Percentiles rank a stretch among this genome's conserved stretches.
Evolutionary conservation across 176 grass and related monocot species (phyloP).

Genomic region (Hordeum marinum): DNA sequence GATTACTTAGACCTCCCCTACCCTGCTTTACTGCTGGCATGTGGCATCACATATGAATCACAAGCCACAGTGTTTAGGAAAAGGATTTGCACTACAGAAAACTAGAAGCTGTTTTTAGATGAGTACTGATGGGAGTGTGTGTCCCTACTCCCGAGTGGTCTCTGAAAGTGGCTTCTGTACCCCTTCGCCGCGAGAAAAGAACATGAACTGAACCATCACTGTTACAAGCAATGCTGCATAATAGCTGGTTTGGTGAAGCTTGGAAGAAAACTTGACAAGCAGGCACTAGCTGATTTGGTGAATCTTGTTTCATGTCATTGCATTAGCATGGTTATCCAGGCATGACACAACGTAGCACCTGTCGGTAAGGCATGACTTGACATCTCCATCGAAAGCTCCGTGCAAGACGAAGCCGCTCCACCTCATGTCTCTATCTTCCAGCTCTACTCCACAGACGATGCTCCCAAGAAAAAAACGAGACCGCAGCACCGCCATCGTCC

Average conservation of each 20-base stretch:
- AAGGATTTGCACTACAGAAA: not conserved
- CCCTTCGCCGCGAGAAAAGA: conserved; percentile 2
- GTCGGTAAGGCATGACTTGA: no score
- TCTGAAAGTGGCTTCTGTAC: conserved; percentile 36
- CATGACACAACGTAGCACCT: no score
- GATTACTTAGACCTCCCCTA: no score
- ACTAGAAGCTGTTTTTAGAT: not conserved
- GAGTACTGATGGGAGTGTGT: not conserved
- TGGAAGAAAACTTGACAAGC: not conserved
- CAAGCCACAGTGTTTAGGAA: conserved; percentile 1
- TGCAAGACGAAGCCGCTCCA: no score
- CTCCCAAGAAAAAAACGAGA: no score
- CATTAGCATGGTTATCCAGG: not conserved
- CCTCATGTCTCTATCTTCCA: no score
- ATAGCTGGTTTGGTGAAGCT: not conserved
- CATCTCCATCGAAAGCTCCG: no score
- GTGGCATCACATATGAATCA: not conserved
- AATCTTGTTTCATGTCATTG: no score
- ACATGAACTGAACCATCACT: not conserved
- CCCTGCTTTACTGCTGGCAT: no score
- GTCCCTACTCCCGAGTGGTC: not conserved
- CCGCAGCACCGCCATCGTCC: no score
- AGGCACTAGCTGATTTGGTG: not conserved
- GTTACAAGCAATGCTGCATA: conserved; percentile 12
- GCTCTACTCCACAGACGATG: no score